Percentiles rank a stretch among this genome's conserved stretches.
Conservation (phyloP, 345 rosid genomes). For the Kandelia obovata region DNA sequence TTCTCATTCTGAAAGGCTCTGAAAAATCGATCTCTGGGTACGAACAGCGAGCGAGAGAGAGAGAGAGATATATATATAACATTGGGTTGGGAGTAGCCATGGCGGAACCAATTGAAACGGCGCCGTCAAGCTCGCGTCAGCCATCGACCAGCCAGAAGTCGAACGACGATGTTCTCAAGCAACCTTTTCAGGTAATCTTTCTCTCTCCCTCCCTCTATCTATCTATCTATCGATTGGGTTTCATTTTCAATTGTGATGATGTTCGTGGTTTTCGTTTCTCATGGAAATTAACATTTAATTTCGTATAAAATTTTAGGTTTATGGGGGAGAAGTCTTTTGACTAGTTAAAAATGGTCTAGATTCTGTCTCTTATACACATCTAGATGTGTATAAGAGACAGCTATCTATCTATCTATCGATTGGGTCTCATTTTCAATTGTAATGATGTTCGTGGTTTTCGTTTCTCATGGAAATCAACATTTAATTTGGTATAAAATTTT, state of each 20-base stretch:
- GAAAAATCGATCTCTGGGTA: not conserved
- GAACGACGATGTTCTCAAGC: constrained; percentile 1
- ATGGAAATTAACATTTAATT: too few relatives aligned
- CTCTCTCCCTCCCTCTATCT: not conserved
- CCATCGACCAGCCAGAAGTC: constrained; percentile 11
- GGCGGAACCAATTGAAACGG: constrained; percentile 4
- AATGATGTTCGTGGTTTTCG: too few relatives aligned
- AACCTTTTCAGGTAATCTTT: constrained; percentile 8
- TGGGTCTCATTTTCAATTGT: not conserved
- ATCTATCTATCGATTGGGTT: not conserved
- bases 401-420: not conserved
- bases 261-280: too few relatives aligned
- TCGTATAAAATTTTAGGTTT: too few relatives aligned
- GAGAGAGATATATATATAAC: too few relatives aligned
- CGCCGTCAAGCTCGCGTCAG: not conserved
- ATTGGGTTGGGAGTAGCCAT: not conserved
- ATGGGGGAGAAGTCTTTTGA: too few relatives aligned
- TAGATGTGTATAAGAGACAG: too few relatives aligned
- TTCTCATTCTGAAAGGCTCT: not conserved
- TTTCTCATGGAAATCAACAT: too few relatives aligned
- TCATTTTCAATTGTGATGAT: not conserved
- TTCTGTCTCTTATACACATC: too few relatives aligned
- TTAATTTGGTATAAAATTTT: too few relatives aligned
- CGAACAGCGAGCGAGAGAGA: not conserved
- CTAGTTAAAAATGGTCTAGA: too few relatives aligned